Conservation (phyloP, 2,329 filamentous ascomycete genomes). For the Lasiodiplodia theobromae region DNA sequence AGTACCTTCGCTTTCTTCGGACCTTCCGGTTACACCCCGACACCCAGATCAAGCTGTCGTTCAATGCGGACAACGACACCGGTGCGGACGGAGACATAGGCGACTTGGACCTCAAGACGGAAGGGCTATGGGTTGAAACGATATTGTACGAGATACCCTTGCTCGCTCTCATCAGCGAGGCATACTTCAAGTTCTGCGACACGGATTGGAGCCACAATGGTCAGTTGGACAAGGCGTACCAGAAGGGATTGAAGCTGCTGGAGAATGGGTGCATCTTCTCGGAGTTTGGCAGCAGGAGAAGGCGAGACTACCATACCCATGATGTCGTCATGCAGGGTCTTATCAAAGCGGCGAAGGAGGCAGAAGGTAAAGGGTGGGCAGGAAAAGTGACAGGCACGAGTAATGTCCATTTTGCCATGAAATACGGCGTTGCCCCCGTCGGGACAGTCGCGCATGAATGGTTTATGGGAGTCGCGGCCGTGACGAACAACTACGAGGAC, state of each 20-base stretch:
- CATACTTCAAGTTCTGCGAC: conserved; percentile 97
- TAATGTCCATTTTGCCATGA: conserved; percentile 97
- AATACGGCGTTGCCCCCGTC: conserved; percentile 81
- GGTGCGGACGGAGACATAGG: conserved; percentile 70
- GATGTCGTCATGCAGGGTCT: conserved; percentile 89
- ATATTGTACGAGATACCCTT: conserved; percentile 98
- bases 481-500: conserved; percentile 81
- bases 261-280: conserved; percentile 87
- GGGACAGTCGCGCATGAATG: conserved; percentile 96
- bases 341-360: conserved; percentile 77
- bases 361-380: conserved; percentile 66
- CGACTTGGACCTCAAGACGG: conserved; percentile 77
- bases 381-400: conserved; percentile 88
- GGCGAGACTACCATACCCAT: conserved; percentile 94
- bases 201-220: conserved; percentile 88
- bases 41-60: conserved; percentile 78
- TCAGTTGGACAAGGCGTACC: conserved; percentile 83
- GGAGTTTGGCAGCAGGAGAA: conserved; percentile 89
- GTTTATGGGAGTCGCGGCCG: conserved; percentile 98
- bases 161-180: conserved; percentile 88
- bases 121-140: conserved; percentile 89
- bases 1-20: conserved; percentile 82
- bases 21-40: conserved; percentile 81
- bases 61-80: conserved; percentile 61
- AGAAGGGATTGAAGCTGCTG: conserved; percentile 79